These are phyloP conservation scores for Eucalyptus curtisii DNA, from an alignment of 345 rosid species.

Conservation along the genomic window DNA sequence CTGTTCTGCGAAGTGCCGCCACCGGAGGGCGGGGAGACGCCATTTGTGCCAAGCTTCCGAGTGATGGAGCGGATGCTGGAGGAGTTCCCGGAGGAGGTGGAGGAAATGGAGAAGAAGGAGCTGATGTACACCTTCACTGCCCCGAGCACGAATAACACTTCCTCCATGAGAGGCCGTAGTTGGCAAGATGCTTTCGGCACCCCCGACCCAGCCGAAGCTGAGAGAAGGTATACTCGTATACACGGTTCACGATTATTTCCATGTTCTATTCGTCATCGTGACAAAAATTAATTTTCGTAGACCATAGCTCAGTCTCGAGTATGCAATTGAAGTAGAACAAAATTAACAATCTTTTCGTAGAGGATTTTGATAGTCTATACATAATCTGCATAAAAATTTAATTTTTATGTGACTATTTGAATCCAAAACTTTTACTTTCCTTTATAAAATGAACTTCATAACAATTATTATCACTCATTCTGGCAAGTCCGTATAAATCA, in stretches of 20 bases:
- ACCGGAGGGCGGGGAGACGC: slow-evolving; percentile 61
- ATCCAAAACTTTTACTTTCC: not conserved
- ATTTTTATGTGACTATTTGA: not conserved
- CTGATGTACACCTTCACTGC: slow-evolving; percentile 38
- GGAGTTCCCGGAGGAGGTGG: slow-evolving; percentile 50
- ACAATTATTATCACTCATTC: not conserved
- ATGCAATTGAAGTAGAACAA: not conserved
- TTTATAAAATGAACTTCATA: not conserved
- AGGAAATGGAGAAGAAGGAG: slow-evolving; percentile 49
- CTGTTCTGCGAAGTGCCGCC: slow-evolving; percentile 58
- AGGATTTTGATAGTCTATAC: not conserved
- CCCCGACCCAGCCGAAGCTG: slow-evolving; percentile 33
- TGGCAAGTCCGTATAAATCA: not conserved
- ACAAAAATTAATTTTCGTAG: not conserved
- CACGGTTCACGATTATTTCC: not conserved
- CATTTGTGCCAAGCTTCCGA: slow-evolving; percentile 62
- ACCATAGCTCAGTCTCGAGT: not conserved
- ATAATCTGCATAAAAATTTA: not conserved
- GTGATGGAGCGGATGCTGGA: slow-evolving; percentile 45
- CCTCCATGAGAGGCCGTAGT: slow-evolving; percentile 62
- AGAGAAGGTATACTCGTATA: slow-evolving; percentile 16
- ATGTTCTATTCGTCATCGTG: not conserved
- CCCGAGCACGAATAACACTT: slow-evolving; percentile 16
- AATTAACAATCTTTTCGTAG: not conserved
- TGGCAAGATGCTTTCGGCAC: slow-evolving; percentile 62